Evolutionary conservation across 169 alveolate genomes (phyloP), one percentile per base, ranked within the genome.

Genomic region (Sarcocystis neurona): DNA sequence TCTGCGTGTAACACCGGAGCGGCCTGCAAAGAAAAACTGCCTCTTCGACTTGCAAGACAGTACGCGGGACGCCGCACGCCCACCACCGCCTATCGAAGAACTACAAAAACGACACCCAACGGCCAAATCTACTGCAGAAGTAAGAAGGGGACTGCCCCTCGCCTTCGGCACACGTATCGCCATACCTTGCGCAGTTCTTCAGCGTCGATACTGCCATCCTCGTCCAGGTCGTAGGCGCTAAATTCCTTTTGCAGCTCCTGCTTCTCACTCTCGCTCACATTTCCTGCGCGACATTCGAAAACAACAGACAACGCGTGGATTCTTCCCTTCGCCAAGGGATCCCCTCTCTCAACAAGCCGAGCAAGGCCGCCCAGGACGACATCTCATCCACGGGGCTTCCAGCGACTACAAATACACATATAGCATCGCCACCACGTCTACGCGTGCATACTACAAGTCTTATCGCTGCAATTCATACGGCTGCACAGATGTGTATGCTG

Each of bases 211-310:
- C 34, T 43, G 37, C 79, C 79, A 37, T 84, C 89, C 32, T 48
- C 80, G 37, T 84, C 46, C 47, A 58, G 27, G 44, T 84, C 89
- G 89, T 84, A 84, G 48, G 79, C 30, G 63, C 58, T 39, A 63
- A 84, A 84, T 70, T 84, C 89, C 50, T 60, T 63, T 4, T 74
- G 41, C 68, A 84, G 79, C 27, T 84, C 89, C 48, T 60, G 72
- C 46, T 66, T 63, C 48, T 84, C 89, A n/a, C 53, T 12, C 2
- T 84, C 89, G 8, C 50, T 84, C 47, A 84, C 68, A 43, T 41
- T 63, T 41, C 41, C 75, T 15, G 75, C 75, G 5, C 46, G 32
- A 63, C 4, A 63, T 2, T 4, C 34, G 32, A 15, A 15, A 1
- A 10, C 27, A 63, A 58, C 18, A 58, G 18, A 27, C 39, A 2